Conservation (phyloP, 2,329 filamentous ascomycete genomes). For the Fonsecaea monophora region DNA sequence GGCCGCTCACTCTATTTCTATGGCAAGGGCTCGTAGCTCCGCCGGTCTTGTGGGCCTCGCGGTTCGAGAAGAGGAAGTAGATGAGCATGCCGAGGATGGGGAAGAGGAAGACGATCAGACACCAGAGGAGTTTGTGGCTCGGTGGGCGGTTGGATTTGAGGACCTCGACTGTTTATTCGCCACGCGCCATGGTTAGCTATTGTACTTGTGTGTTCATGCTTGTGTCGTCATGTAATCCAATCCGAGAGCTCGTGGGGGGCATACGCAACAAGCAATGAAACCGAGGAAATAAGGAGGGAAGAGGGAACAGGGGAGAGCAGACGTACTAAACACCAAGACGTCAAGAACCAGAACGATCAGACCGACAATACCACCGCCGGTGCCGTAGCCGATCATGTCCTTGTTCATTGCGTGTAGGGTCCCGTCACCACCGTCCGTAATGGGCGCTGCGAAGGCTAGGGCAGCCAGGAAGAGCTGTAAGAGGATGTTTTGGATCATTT, state of each 20-base stretch:
- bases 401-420: slow-evolving; percentile 1
- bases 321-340: slow-evolving; percentile 34
- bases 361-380: slow-evolving; percentile 33
- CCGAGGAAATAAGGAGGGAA: too few relatives aligned
- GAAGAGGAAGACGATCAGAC: slow-evolving; percentile 34
- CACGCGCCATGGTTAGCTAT: background rate
- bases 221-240: too few relatives aligned
- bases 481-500: slow-evolving; percentile 22
- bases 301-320: background rate
- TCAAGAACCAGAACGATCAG: slow-evolving; percentile 34
- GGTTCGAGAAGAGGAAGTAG: slow-evolving; percentile 37
- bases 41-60: slow-evolving; percentile 27
- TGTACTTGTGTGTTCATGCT: background rate
- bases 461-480: slow-evolving; percentile 20
- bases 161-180: slow-evolving; percentile 31
- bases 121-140: slow-evolving; percentile 31
- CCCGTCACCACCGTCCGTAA: slow-evolving; percentile 3
- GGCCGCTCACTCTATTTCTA: too few relatives aligned
- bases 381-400: slow-evolving; percentile 30
- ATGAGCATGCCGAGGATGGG: slow-evolving; percentile 35
- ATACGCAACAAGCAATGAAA: too few relatives aligned
- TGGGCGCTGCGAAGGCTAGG: slow-evolving; percentile 24
- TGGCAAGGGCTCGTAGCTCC: too few relatives aligned
- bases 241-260: too few relatives aligned
- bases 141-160: slow-evolving; percentile 32